A percentile compares a stretch with the other conserved stretches of the same genome.
phyloP scores from a whole-genome alignment of 73 alveolate species.

The Uronychia setigera region DNA sequence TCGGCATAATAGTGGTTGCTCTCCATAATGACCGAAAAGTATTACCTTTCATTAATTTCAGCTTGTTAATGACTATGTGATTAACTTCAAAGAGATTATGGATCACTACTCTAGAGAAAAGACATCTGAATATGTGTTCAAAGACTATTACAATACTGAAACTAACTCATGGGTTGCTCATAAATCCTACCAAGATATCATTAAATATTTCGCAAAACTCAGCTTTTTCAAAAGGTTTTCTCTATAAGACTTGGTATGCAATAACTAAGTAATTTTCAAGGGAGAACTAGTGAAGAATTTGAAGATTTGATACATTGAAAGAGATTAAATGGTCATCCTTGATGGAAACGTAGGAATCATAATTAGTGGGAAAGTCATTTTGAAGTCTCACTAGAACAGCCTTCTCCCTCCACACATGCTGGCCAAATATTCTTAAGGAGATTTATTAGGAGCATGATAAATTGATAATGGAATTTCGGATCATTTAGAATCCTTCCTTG shows the following conservation, averaged over 20 bases:
- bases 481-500: not conserved
- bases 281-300: not conserved
- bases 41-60: not conserved
- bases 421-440: not conserved
- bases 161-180: too few relatives aligned
- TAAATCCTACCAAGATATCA: too few relatives aligned
- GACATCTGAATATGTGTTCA: not conserved
- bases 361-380: not conserved
- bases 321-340: not conserved
- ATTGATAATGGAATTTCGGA: not conserved
- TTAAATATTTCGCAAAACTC: not conserved
- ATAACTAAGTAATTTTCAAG: too few relatives aligned
- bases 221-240: not conserved
- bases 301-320: not conserved
- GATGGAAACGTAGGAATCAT: not conserved
- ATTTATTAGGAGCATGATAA: not conserved
- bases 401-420: not conserved
- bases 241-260: too few relatives aligned
- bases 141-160: not conserved
- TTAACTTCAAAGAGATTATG: not conserved
- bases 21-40: conserved; percentile 36
- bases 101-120: not conserved
- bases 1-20: conserved; percentile 32
- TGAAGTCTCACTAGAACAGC: not conserved
- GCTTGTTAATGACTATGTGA: not conserved